Percentiles rank a stretch among this genome's conserved stretches.
Conservation (phyloP, 306 rosid genomes). For the Prunus dulcis region DNA sequence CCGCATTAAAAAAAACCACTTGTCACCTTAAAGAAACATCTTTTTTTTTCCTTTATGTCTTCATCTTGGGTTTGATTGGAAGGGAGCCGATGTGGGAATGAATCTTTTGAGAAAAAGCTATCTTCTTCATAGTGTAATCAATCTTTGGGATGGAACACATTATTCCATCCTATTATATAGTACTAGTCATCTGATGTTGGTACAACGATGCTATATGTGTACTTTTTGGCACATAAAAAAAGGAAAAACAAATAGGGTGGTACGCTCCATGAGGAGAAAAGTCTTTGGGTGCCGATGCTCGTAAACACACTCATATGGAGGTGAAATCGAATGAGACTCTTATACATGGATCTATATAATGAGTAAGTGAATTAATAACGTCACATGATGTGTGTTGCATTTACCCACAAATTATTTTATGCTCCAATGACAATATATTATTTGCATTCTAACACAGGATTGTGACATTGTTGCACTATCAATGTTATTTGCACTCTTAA, state of each 20-base stretch:
- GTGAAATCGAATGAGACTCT: too few species aligned
- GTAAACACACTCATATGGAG: too few species aligned
- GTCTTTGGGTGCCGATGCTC: too few species aligned
- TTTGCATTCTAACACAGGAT: neutral
- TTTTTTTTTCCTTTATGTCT: neutral
- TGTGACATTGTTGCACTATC: neutral
- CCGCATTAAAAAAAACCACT: too few species aligned
- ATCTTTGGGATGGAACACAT: neutral
- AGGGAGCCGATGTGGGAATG: neutral
- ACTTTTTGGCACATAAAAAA: neutral
- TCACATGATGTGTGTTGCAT: too few species aligned
- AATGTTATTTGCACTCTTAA: neutral
- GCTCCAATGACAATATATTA: neutral
- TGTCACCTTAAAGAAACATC: neutral
- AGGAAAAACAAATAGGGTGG: neutral
- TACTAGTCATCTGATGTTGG: neutral
- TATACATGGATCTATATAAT: too few species aligned
- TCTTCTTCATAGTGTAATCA: neutral
- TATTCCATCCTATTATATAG: neutral
- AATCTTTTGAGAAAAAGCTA: neutral
- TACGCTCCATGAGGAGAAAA: too few species aligned
- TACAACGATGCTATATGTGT: neutral
- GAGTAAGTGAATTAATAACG: too few species aligned
- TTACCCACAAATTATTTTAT: too few species aligned
- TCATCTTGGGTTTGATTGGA: neutral